Percentiles rank a stretch among this genome's conserved stretches.
Conservation (phyloP, 371 early-diverging fungal genomes). For the Quaeritorhiza haematococci region DNA sequence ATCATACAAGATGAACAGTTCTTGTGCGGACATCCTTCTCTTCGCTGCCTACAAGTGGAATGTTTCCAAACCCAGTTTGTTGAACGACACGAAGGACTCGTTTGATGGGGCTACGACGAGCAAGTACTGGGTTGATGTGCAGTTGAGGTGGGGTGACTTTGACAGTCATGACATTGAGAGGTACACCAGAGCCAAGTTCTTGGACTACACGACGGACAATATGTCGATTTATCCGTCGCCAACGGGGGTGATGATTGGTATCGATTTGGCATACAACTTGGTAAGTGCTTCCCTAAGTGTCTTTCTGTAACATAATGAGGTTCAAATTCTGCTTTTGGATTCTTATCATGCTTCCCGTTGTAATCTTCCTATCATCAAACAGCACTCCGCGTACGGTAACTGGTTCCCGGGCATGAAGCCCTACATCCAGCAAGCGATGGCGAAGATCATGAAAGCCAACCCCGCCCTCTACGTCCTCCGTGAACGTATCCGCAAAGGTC, state of each 20-base stretch:
- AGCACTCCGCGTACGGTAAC: slow-evolving; percentile 75
- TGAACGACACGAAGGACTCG: slow-evolving; percentile 85
- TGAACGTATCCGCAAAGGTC: slow-evolving; percentile 97
- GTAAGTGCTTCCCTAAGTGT: neutral
- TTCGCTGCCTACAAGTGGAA: slow-evolving; percentile 98
- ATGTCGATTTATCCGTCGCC: slow-evolving; percentile 98
- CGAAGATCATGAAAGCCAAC: slow-evolving; percentile 97
- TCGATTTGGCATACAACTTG: slow-evolving; percentile 96
- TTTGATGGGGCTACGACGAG: slow-evolving; percentile 95
- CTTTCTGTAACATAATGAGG: no score
- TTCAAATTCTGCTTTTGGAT: no score
- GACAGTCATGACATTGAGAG: slow-evolving; percentile 98
- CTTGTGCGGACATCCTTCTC: slow-evolving; percentile 84
- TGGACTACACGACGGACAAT: slow-evolving; percentile 93
- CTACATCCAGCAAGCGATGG: slow-evolving; percentile 92
- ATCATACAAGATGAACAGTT: slow-evolving; percentile 96
- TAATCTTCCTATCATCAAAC: slow-evolving; percentile 3
- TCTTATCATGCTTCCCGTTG: slow-evolving; percentile 1
- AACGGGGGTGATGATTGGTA: slow-evolving; percentile 92
- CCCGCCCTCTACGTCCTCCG: slow-evolving; percentile 95
- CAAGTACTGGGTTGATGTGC: slow-evolving; percentile 97
- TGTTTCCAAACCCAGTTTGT: slow-evolving; percentile 86
- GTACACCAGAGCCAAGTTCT: slow-evolving; percentile 95
- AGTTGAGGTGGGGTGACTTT: slow-evolving; percentile 98
- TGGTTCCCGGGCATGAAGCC: slow-evolving; percentile 99